Evolutionary conservation across 495 filamentous ascomycete species (phyloP), one percentile per base, ranked within the genome.

Genomic region (Tuber indicum): DNA sequence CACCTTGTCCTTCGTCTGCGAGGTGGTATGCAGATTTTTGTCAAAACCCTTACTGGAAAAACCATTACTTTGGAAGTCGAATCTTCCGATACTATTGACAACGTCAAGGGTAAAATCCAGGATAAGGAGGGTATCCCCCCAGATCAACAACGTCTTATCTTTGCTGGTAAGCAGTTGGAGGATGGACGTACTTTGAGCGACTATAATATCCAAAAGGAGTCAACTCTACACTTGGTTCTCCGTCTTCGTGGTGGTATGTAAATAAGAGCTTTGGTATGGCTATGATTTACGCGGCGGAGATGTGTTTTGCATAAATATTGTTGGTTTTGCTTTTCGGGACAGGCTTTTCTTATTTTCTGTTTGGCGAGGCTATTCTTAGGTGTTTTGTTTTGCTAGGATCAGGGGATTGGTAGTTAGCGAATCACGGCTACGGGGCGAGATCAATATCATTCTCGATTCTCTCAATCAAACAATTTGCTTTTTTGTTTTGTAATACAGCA

Each of bases 161-260:
- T 98, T 84, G 95, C 95, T 78, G 95, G 95, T 78, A 98, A 98
- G 90, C 95, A 98, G 85, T 91, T 98, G 32, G 95, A 98, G 85
- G 95, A 98, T 84, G 95, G 95, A 77, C 94, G 95, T 76, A 98
- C 95, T 76, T 88, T 98, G 17, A 94, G 91, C 74, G 95, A 98
- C 85, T 98, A 98, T 89, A 98, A 98, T 86, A 98, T 98, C 77
- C 95, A 98, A 87, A 98, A 98, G 89, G 95, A 98, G 86, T 94
- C 91, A 16, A 98, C 95, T 44, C 92, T 98, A 43, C 95, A 98
- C 84, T 87, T 98, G 71, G 95, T 98, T 77, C 94, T 98, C 74
- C 95, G 95, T 87, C 93, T 98, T 12, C 95, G 95, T 87, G 95
- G 95, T 87, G 95, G 95, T 84, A 98, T 98, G 95, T 94, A 98